A percentile compares a stretch with the other conserved stretches of the same genome.
Evolutionary conservation across 1,139 yeast species (phyloP).

Genomic region (Kodamaea alishanica): DNA sequence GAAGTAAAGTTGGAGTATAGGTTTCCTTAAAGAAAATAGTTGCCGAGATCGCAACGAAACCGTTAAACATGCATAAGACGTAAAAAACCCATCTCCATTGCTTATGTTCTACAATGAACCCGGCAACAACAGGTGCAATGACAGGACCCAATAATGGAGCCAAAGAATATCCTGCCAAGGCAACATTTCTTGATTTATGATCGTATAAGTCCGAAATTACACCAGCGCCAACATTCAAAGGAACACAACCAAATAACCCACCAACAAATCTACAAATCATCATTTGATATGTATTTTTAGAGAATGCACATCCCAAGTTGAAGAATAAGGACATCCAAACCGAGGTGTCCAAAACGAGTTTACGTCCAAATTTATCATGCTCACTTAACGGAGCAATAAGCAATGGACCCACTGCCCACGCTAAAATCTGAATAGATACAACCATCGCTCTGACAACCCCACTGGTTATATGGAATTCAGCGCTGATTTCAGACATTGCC

Average conservation of each 20-base stretch:
- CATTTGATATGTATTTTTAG: slow-evolving; percentile 38
- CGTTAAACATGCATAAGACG: slow-evolving; percentile 41
- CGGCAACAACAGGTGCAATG: slow-evolving; percentile 56
- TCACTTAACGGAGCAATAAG: slow-evolving; percentile 45
- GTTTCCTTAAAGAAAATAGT: slow-evolving; percentile 38
- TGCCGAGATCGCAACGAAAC: slow-evolving; percentile 34
- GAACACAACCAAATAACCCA: slow-evolving; percentile 40
- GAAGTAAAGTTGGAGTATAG: slow-evolving; percentile 37
- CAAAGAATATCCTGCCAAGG: slow-evolving; percentile 42
- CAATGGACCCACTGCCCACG: slow-evolving; percentile 48
- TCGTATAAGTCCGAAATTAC: slow-evolving; percentile 33
- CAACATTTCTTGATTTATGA: slow-evolving; percentile 35
- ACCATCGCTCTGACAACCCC: slow-evolving; percentile 34
- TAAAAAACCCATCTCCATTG: slow-evolving; percentile 47
- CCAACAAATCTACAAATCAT: slow-evolving; percentile 39
- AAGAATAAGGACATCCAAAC: slow-evolving; percentile 31
- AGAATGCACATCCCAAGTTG: slow-evolving; percentile 41
- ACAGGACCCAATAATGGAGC: slow-evolving; percentile 58
- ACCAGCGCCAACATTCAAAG: slow-evolving; percentile 45
- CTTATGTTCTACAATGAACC: slow-evolving; percentile 31
- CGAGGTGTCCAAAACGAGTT: slow-evolving; percentile 35
- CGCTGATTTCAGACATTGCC: slow-evolving; percentile 34
- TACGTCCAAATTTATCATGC: slow-evolving; percentile 40
- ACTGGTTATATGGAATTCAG: slow-evolving; percentile 32
- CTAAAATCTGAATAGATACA: slow-evolving; percentile 42